Evolutionary conservation across 208 protist genomes (phyloP), one percentile per base, ranked within the genome.

Genomic region (Dictyostelium gargantuum): DNA sequence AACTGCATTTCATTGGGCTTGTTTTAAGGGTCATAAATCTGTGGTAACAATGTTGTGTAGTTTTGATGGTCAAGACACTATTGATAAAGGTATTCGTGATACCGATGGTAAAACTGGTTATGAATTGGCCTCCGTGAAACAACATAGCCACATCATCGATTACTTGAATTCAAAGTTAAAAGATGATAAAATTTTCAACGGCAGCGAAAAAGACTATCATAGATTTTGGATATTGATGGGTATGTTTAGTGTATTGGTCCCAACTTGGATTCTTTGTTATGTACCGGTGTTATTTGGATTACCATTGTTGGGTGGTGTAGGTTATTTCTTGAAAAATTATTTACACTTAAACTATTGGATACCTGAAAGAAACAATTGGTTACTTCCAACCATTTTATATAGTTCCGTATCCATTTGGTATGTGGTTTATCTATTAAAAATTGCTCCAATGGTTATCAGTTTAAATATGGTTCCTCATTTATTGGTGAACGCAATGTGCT

Each of bases 341-440:
- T 11, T 85, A 19, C 23, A 38, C 1, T 35, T 42, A 13, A 85
- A 85, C 1, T 85, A 85, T 73, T 85, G 80, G 80, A 40, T 85
- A 42, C 58, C 80, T 19, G 80, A 85, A 40, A 50, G 66, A 35
- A 85, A 85, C 15, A 85, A 85, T 40, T 42, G 56, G 44, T 85
- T 56, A 23, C n/a, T 70, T 29, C 80, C 80, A 42, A 42, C 80
- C 0, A 73, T 73, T 32, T n/a, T 85, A 50, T 85, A 74, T 21
- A 19, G 4, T 21, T 73, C 58, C 26, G 46, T 68, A 38, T 42
- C 70, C 0, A 38, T 73, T 42, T 85, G 80, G 80, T 85, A 85
- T 40, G 19, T 73, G 2, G 1, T 54, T 8, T 85, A 85, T 42
- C 8, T 85, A 8, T 11, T 85, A 1, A 19, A n/a, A 19, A 38